Base-by-base conservation (phyloP, 1,284 basidiomycete species). In the Ustilago bromivora region DNA sequence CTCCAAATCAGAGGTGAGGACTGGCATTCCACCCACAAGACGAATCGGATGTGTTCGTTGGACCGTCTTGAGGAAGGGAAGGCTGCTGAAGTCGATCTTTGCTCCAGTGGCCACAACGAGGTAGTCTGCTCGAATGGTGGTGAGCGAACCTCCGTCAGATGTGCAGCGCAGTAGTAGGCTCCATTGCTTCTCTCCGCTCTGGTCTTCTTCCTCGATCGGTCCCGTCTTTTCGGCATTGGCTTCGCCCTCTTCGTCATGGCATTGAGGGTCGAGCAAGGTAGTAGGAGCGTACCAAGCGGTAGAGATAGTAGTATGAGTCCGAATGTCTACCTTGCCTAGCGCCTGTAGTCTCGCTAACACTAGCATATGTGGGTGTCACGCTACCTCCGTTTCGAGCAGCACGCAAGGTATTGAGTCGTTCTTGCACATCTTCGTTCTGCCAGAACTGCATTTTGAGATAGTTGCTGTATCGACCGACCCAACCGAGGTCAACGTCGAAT, bases 91-190 rank as follows among this genome's bases (percentile, higher is more conserved):
- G 36, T 64, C 67, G 19, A 82, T 64, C 34, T 72, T 57, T 31
- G 80, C 66, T 4, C 87, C 87, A 0, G 87, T 87, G 35, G 86
- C 82, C 19, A 76, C 61, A 34, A 87, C 66, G 47, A 83, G 81
- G 57, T 73, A 84, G 80, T 78, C 75, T 35, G 69, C 70, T 1
- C 31, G 19, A 28, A 71, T 31, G n/a, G 36, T n/a, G 4, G 40
- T 11, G 7, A 40, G 13, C 2, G 32, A 34, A 5, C 60, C 63
- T 17, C 58, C 57, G 35, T 55, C 52, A 3, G 43, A 34, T 32
- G 51, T 66, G 43, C 57, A 70, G 19, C 60, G 57, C 10, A 81
- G 41, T 5, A 55, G 32, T 0, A 84, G 61, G 11, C 11, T 12
- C 83, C 84, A 83, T 46, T 57, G 55, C 15, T 57, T 36, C 1